Base-by-base conservation (phyloP, 371 early-diverging fungal species). In the Zancudomyces culisetae region DNA sequence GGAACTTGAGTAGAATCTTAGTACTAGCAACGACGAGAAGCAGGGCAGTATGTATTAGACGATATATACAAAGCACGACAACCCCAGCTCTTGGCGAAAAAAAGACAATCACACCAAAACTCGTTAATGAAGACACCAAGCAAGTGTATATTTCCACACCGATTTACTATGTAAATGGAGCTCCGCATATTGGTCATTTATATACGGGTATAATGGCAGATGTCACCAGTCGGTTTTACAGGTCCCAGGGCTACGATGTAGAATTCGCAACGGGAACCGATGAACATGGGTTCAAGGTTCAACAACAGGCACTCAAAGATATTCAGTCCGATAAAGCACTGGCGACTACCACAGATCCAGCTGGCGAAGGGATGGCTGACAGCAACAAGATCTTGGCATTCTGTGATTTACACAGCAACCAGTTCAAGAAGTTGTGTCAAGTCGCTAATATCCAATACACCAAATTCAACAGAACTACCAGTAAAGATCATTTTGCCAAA, bases 141-240 rank as follows among this genome's bases (percentile, higher is more conserved):
- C 10, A 41, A 15, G 30, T 4, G 18, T 66, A 54, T 24, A 56
- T 93, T 41, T 87, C 91, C 0, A 85, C 93, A 30, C 96, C 96
- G 13, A 91, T 95, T 43, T 95, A 88, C 60, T 95, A 95, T 65
- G 94, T 91, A 22, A 95, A 95, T 72, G 81, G 90, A n/a, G 89
- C 72, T 3, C 95, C 95, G 1, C 97, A 96, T 63, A 82, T 96
- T 60, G 97, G 97, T 1, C 97, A 96, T 58, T 63, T 92, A 52
- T 91, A 90, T 65, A 81, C 92, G 4, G 70, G 81, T 0, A 85
- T 94, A 1, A 64, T 94, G 2, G 82, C 87, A 0, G 97, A 96
- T 57, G 76, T 80, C 1, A 57, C 87, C 20, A 75, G 73, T 47
- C 70, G 94, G 15, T 90, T 78, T 61, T 75, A 80, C 48, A 72